Conservation (phyloP, 352 stramenopile genomes). For the Globisporangium lucens region DNA sequence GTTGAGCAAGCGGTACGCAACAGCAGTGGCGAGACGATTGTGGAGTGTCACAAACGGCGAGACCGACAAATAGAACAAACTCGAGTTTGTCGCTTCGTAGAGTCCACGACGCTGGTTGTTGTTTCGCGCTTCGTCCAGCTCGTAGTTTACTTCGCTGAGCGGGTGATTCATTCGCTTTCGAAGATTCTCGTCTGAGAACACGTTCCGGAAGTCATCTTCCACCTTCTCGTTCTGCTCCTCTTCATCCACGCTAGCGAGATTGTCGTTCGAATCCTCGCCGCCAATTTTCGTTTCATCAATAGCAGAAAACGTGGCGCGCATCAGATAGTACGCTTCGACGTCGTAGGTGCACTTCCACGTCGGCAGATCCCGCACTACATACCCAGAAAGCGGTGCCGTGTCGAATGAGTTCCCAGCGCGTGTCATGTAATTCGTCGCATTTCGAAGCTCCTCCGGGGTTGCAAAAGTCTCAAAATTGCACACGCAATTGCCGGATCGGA, state of each 20-base stretch:
- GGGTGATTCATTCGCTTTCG: conserved; percentile 52
- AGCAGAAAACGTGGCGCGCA: conserved; percentile 77
- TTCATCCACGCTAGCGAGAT: conserved; percentile 42
- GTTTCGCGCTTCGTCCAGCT: conserved; percentile 74
- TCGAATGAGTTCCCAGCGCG: conserved; percentile 29
- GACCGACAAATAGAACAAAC: conserved; percentile 79
- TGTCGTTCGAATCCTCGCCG: conserved; percentile 17
- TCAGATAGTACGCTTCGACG: conserved; percentile 85
- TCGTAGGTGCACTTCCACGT: conserved; percentile 89
- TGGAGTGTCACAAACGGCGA: conserved; percentile 82
- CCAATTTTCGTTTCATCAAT: conserved; percentile 40
- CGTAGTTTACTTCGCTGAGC: conserved; percentile 69
- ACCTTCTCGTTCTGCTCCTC: conserved; percentile 60
- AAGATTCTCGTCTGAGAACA: conserved; percentile 54
- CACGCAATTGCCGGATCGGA: conserved; percentile 66
- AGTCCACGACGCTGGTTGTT: conserved; percentile 73
- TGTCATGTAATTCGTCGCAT: conserved; percentile 30
- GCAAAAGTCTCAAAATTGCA: conserved; percentile 83
- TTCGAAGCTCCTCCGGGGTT: conserved; percentile 64
- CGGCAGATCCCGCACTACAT: conserved; percentile 80
- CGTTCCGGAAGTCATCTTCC: conserved; percentile 77
- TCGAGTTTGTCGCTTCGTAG: conserved; percentile 85
- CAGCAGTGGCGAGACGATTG: conserved; percentile 76
- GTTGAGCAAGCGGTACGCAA: conserved; percentile 84
- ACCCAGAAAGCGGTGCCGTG: conserved; percentile 59